Evolutionary conservation across 2,329 filamentous ascomycete genomes (phyloP).

Genomic region (Byssothecium circinans): DNA sequence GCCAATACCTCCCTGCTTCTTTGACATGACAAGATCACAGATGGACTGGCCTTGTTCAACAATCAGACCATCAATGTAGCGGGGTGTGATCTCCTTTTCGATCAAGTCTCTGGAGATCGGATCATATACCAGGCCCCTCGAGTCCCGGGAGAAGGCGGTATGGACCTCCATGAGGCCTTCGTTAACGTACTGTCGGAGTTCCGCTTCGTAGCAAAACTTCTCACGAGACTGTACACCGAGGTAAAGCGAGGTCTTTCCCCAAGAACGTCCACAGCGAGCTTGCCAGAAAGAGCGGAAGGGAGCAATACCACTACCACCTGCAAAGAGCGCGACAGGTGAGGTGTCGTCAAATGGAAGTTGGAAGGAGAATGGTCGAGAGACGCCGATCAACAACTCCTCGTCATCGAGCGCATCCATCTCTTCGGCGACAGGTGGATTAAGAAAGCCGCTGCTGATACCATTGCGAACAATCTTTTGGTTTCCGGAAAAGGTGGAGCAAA

Average conservation of each 20-base stretch:
- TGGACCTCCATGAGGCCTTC: conserved; percentile 57
- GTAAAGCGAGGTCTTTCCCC: conserved; percentile 24
- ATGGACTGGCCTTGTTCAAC: conserved; percentile 55
- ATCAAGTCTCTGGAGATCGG: conserved; percentile 47
- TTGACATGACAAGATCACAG: conserved; percentile 60
- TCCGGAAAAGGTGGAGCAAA: conserved; percentile 40
- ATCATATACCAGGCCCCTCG: conserved; percentile 53
- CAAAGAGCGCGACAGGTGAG: conserved; percentile 57
- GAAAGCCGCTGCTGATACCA: conserved; percentile 57
- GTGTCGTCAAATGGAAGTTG: conserved; percentile 55
- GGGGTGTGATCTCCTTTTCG: conserved; percentile 53
- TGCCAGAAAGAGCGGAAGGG: conserved; percentile 32
- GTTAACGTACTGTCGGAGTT: conserved; percentile 38
- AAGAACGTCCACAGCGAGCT: conserved; percentile 19
- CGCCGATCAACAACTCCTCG: conserved; percentile 55
- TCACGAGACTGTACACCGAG: conserved; percentile 26
- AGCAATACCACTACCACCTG: conserved; percentile 45
- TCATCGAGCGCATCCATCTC: conserved; percentile 41
- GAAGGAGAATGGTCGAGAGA: conserved; percentile 56
- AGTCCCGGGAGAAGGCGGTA: conserved; percentile 57
- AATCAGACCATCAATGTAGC: conserved; percentile 58
- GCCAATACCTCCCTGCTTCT: conserved; percentile 43
- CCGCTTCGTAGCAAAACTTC: conserved; percentile 27
- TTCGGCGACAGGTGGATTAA: conserved; percentile 54
- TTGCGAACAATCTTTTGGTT: conserved; percentile 34